Percentiles rank a stretch among this genome's conserved stretches.
Evolutionary conservation across 2,329 filamentous ascomycete genomes (phyloP).

Genomic region (Aspergillus amoenus): DNA sequence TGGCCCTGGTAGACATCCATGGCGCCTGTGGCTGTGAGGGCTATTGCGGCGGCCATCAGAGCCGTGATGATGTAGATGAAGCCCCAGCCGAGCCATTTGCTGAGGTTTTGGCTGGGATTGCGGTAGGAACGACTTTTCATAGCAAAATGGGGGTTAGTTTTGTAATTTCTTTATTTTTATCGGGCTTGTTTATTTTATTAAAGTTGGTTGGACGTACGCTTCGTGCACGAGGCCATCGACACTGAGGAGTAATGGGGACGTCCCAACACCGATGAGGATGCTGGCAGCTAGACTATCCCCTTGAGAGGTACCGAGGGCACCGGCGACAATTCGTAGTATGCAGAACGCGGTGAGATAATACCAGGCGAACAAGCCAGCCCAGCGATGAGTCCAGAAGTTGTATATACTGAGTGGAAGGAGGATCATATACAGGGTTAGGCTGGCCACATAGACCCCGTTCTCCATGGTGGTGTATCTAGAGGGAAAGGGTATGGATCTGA

Average conservation of each 20-base stretch:
- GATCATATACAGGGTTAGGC: constrained; percentile 31
- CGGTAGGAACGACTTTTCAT: constrained; percentile 21
- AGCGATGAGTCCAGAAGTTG: constrained; percentile 35
- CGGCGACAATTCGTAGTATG: constrained; percentile 36
- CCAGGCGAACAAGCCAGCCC: constrained; percentile 40
- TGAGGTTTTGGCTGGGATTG: neutral
- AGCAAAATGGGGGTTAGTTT: neutral
- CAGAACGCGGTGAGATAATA: constrained; percentile 41
- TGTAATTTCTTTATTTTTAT: neutral
- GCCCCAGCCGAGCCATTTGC: neutral
- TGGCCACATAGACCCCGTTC: constrained; percentile 8
- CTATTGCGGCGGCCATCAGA: constrained; percentile 3
- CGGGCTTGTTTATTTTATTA: neutral
- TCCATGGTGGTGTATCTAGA: neutral
- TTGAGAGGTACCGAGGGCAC: constrained; percentile 14
- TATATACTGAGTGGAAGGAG: constrained; percentile 33
- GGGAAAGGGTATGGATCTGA: neutral
- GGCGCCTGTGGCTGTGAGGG: constrained; percentile 5
- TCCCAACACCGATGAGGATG: constrained; percentile 39
- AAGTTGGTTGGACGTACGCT: constrained; percentile 24
- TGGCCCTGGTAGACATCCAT: constrained; percentile 10
- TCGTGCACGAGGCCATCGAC: constrained; percentile 37
- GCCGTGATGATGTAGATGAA: neutral
- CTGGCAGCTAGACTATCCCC: constrained; percentile 25
- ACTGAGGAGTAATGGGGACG: constrained; percentile 38